Evolutionary conservation across 1,284 basidiomycete species (phyloP), one percentile per base, ranked within the genome.

Genomic region (Cutaneotrichosporon cavernicola): DNA sequence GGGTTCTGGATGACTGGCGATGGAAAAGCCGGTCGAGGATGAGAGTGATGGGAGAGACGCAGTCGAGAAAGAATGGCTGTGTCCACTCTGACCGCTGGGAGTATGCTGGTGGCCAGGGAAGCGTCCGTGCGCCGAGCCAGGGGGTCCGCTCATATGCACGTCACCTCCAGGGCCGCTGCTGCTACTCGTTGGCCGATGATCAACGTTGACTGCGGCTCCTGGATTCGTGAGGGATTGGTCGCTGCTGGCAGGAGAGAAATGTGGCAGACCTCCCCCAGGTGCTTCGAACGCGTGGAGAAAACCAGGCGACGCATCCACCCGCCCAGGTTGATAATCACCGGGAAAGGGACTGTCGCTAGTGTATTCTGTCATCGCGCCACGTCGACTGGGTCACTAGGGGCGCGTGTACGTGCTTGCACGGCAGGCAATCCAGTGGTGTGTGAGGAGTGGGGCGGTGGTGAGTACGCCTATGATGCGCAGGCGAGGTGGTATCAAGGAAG

Each of bases 1-100:
- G 34, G 56, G 21, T n/a, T 61, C 65, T 13, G 53, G 40, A 16
- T 66, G 65, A 13, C 61, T 65, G 9, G 60, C 59, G 7, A 69
- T 49, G 18, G 67, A 69, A 47, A 66, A 65, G 4, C 65, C 65
- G 4, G 65, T 64, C 2, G 66, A 68, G 18, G 60, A 65, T 9
- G 66, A 70, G 4, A 69, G 58, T 5, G 68, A 69, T 1, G 67
- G 62, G 2, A 69, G 61, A 2, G 69, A 70, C 13, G 67, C 65
- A 7, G 59, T 65, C 14, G 64, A 64, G 61, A 67, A 70, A 13
- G 69, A 63, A 50, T 67, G 64, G 43, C 61, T 63, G 43, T 68
- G 64, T 2, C 62, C 66, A 55, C 31, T 62, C 21, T 61, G 52
- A 9, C 18, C 40, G 31, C 60, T 56, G 26, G 51, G 60, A 14